Evolutionary conservation across 345 rosid species (phyloP).

Genomic region (Lepidium sativum): DNA sequence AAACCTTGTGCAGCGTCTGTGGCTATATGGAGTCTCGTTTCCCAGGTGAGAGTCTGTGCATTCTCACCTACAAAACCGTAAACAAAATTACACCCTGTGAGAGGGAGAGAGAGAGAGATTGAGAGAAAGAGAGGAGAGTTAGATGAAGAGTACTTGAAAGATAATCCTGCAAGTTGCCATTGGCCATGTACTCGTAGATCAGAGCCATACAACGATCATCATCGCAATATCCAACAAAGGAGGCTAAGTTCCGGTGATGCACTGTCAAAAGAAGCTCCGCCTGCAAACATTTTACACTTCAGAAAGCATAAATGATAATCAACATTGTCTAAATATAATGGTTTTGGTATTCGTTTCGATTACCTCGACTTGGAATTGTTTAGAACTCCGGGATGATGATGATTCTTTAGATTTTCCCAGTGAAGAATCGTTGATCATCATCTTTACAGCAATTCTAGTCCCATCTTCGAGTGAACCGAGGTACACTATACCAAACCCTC

Average conservation of each 20-base stretch:
- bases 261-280: conserved; percentile 35
- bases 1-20: conserved; percentile 49
- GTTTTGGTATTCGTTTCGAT: background rate
- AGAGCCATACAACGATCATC: conserved; percentile 30
- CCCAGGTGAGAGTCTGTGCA: conserved; percentile 33
- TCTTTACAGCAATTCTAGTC: conserved; percentile 37
- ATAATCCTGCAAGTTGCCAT: conserved; percentile 28
- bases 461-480: conserved; percentile 25
- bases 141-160: conserved; percentile 15
- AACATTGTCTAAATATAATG: background rate
- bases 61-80: conserved; percentile 19
- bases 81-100: background rate
- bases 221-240: conserved; percentile 37
- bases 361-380: conserved; percentile 41
- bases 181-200: conserved; percentile 44
- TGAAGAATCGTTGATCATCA: conserved; percentile 34
- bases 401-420: background rate
- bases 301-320: background rate
- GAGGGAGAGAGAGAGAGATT: background rate
- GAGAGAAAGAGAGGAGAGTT: background rate
- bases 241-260: conserved; percentile 37
- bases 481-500: conserved; percentile 42
- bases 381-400: conserved; percentile 14
- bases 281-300: conserved; percentile 18
- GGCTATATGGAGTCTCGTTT: conserved; percentile 39